Evolutionary conservation across 2,329 filamentous ascomycete genomes (phyloP).

Genomic region (Ceratocystis albifundus): DNA sequence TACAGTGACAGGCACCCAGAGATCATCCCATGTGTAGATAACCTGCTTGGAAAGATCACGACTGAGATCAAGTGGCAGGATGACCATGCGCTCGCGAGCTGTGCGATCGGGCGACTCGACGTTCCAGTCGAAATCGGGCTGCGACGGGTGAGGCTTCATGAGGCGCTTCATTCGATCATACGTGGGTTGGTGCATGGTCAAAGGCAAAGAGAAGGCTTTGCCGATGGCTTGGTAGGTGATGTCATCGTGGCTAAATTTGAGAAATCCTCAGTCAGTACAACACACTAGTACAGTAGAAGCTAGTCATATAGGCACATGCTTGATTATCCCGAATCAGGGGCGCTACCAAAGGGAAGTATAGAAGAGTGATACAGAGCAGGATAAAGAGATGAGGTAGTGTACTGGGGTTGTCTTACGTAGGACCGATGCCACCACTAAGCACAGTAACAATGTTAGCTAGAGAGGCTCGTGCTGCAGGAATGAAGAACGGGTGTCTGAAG

Average conservation of each 20-base stretch:
- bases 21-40: conserved; percentile 63
- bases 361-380: conserved; percentile 7
- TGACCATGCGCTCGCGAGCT: conserved; percentile 83
- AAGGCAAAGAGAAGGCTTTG: conserved; percentile 67
- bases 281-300: neutral
- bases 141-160: conserved; percentile 58
- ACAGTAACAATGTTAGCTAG: conserved; percentile 20
- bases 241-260: conserved; percentile 65
- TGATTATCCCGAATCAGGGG: conserved; percentile 10
- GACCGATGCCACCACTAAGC: conserved; percentile 74
- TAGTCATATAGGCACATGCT: neutral
- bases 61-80: conserved; percentile 63
- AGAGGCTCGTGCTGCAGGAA: neutral
- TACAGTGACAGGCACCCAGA: conserved; percentile 83
- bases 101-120: conserved; percentile 63
- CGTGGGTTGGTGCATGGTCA: conserved; percentile 66
- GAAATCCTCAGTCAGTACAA: neutral
- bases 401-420: conserved; percentile 53
- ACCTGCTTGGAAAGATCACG: conserved; percentile 58
- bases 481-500: neutral
- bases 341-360: neutral
- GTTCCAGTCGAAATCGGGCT: conserved; percentile 75
- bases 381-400: neutral
- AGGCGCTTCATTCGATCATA: conserved; percentile 74
- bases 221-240: conserved; percentile 94